Conservation (phyloP, 495 filamentous ascomycete species). For the Terfezia claveryi region DNA sequence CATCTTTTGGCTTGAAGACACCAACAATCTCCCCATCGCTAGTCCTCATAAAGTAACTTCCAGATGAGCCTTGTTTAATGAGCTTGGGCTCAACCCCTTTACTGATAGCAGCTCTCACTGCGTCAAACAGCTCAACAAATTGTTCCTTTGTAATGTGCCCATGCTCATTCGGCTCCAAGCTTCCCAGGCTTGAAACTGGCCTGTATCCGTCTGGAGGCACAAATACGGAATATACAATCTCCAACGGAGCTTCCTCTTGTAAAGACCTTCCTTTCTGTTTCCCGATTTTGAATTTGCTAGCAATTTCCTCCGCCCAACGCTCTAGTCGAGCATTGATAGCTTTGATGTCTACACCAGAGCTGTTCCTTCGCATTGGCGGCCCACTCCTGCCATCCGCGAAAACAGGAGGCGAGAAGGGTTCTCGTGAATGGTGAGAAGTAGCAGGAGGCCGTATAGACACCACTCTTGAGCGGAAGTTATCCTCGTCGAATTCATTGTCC, state of each 20-base stretch:
- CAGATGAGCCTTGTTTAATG: constrained; percentile 91
- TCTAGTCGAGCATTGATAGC: constrained; percentile 94
- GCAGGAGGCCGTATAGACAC: constrained; percentile 14
- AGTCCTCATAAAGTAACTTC: constrained; percentile 92
- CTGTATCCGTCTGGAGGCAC: constrained; percentile 67
- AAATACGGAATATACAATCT: constrained; percentile 95
- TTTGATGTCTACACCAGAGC: constrained; percentile 88
- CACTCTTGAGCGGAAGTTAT: constrained; percentile 13
- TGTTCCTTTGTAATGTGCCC: constrained; percentile 44
- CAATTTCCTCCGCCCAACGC: constrained; percentile 94
- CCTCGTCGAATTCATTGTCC: constrained; percentile 13
- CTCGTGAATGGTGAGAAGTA: neutral
- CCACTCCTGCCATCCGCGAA: constrained; percentile 10
- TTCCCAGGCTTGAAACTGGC: constrained; percentile 13
- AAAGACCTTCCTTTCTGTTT: constrained; percentile 47
- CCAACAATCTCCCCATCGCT: constrained; percentile 80
- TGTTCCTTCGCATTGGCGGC: constrained; percentile 46
- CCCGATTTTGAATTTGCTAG: constrained; percentile 81
- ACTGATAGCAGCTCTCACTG: constrained; percentile 71
- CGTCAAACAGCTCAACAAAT: constrained; percentile 79
- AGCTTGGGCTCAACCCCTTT: constrained; percentile 81
- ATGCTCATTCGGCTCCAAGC: constrained; percentile 23
- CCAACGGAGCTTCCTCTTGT: constrained; percentile 29
- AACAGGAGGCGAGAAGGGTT: constrained; percentile 8
- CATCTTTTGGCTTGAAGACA: constrained; percentile 98